These are phyloP conservation scores for Marvania coccoides DNA, from an alignment of 139 green algal genomes.

Conservation along the genomic window DNA sequence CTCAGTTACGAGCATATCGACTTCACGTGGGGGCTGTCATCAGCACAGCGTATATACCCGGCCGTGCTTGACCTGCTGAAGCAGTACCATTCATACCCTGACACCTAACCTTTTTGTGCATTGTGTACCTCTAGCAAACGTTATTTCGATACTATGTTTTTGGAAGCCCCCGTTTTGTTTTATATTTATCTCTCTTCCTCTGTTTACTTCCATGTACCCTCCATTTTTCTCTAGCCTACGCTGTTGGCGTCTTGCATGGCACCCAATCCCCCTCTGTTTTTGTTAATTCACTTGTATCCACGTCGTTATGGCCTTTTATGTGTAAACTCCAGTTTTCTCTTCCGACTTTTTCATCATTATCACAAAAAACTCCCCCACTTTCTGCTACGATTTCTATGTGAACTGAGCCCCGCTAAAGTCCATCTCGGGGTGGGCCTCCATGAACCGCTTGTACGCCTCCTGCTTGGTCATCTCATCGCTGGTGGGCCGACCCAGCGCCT, in stretches of 20 bases:
- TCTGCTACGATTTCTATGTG: constrained; percentile 27
- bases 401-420: constrained; percentile 93
- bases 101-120: too few relatives aligned
- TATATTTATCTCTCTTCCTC: not conserved
- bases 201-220: not conserved
- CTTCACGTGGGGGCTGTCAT: constrained; percentile 39
- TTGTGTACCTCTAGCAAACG: too few relatives aligned
- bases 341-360: not conserved
- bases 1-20: constrained; percentile 53
- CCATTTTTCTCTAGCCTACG: not conserved
- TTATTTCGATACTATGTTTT: too few relatives aligned
- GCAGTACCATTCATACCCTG: too few relatives aligned
- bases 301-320: too few relatives aligned
- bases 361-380: not conserved
- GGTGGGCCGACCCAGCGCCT: constrained; percentile 87
- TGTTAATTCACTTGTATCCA: too few relatives aligned
- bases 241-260: too few relatives aligned
- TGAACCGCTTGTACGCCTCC: constrained; percentile 95
- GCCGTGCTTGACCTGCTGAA: constrained; percentile 29
- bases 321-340: too few relatives aligned
- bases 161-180: too few relatives aligned
- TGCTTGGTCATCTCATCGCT: constrained; percentile 88
- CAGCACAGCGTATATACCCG: constrained; percentile 27
- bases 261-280: too few relatives aligned
- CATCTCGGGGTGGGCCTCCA: constrained; percentile 92